These are phyloP conservation scores for Irineochytrium annulatum DNA, from an alignment of 192 early-diverging fungal genomes.

Conservation along the genomic window DNA sequence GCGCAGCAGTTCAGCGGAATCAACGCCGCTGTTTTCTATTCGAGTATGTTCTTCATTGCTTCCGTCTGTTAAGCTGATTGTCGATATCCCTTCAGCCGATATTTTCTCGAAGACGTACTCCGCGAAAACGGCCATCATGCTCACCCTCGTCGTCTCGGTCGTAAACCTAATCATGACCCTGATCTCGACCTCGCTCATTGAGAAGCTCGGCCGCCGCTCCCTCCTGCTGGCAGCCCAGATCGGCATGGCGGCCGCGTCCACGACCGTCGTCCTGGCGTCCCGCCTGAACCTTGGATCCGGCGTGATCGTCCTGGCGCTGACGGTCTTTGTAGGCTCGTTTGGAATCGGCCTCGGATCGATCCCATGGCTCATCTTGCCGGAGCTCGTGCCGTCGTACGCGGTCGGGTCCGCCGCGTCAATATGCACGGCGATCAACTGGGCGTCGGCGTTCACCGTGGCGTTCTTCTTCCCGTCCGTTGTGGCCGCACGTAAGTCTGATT, in stretches of 20 bases:
- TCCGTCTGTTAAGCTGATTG: background rate
- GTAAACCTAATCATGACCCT: slow-evolving; percentile 66
- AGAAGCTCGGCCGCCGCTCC: slow-evolving; percentile 61
- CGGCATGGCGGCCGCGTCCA: slow-evolving; percentile 60
- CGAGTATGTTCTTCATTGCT: slow-evolving; percentile 9
- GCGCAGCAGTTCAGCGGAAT: slow-evolving; percentile 88
- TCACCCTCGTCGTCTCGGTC: slow-evolving; percentile 55
- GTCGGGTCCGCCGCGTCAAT: slow-evolving; percentile 66
- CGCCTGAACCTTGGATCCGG: slow-evolving; percentile 10
- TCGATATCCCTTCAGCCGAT: slow-evolving; percentile 45
- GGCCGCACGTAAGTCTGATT: slow-evolving; percentile 26
- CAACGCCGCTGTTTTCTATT: slow-evolving; percentile 84
- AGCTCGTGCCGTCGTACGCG: slow-evolving; percentile 72
- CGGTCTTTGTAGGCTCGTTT: slow-evolving; percentile 76
- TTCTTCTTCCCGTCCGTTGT: slow-evolving; percentile 59
- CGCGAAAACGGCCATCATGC: slow-evolving; percentile 41
- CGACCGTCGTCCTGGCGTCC: slow-evolving; percentile 59
- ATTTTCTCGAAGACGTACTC: slow-evolving; percentile 66
- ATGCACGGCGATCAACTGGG: slow-evolving; percentile 74
- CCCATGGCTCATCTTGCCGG: slow-evolving; percentile 77
- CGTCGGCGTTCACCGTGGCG: slow-evolving; percentile 56
- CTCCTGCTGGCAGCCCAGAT: slow-evolving; percentile 58
- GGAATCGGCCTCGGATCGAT: slow-evolving; percentile 80
- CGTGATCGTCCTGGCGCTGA: slow-evolving; percentile 30
- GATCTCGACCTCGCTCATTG: slow-evolving; percentile 56